phyloP scores from a whole-genome alignment of 1,284 basidiomycete genomes.

The Melampsora abietis-canadensis region DNA sequence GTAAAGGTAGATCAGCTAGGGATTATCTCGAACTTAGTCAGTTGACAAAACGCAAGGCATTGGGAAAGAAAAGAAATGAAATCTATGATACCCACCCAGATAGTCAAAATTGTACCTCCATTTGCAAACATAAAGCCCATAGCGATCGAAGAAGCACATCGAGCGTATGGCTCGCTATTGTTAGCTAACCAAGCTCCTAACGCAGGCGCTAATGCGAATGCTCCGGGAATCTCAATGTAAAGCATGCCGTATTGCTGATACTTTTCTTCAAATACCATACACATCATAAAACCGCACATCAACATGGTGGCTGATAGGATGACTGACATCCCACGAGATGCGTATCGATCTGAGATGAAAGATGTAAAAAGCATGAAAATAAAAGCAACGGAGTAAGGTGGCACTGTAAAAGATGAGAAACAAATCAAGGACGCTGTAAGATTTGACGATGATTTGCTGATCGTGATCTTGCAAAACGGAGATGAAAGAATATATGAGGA shows the following conservation, averaged over 20 bases:
- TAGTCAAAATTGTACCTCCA: slow-evolving; percentile 20
- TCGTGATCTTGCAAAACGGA: too few species aligned
- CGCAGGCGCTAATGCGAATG: not conserved
- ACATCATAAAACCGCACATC: not conserved
- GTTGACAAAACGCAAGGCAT: not conserved
- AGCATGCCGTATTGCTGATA: slow-evolving; percentile 18
- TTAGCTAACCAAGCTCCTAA: slow-evolving; percentile 31
- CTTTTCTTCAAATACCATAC: slow-evolving; percentile 3
- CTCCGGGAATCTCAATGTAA: slow-evolving; percentile 13
- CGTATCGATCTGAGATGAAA: slow-evolving; percentile 9
- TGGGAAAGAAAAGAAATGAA: not conserved
- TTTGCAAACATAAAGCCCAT: slow-evolving; percentile 21
- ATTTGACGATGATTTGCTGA: too few species aligned
- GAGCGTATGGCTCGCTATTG: slow-evolving; percentile 21
- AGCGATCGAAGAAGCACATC: slow-evolving; percentile 12
- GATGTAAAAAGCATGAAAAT: slow-evolving; percentile 6
- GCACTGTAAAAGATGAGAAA: not conserved
- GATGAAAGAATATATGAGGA: too few species aligned
- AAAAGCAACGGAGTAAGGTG: slow-evolving; percentile 4
- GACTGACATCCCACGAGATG: slow-evolving; percentile 6
- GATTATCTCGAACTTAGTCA: not conserved
- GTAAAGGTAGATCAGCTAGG: not conserved
- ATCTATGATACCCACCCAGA: slow-evolving; percentile 9
- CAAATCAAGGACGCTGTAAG: too few species aligned
- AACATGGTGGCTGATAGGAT: not conserved